Evolutionary conservation across 106 monocot species (phyloP).

Genomic region (Hemerocallis citrina): DNA sequence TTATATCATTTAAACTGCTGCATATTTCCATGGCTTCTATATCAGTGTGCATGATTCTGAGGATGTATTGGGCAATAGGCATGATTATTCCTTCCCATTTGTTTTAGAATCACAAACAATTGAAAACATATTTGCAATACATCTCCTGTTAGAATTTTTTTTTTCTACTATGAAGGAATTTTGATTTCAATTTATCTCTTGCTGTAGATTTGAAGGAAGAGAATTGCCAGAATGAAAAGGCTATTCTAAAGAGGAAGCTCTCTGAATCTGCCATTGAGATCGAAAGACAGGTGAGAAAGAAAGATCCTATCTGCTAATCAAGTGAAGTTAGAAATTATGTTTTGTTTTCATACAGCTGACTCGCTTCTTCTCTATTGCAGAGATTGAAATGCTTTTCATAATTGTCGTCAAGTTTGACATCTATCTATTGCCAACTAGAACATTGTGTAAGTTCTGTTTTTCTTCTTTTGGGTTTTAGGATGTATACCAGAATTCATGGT

Average conservation of each 20-base stretch:
- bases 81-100: background rate
- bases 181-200: background rate
- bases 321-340: background rate
- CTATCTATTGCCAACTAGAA: background rate
- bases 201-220: conserved; percentile 37
- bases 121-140: background rate
- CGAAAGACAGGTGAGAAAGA: conserved; percentile 48
- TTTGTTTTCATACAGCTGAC: background rate
- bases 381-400: conserved; percentile 23
- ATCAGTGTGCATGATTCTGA: background rate
- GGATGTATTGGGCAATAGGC: background rate
- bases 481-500: too few relatives aligned
- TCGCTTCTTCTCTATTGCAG: conserved; percentile 1
- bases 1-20: background rate
- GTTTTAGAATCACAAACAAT: background rate
- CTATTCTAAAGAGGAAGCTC: conserved; percentile 57
- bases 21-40: background rate
- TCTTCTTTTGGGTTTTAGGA: too few relatives aligned
- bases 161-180: too few relatives aligned
- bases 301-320: background rate
- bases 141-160: background rate
- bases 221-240: conserved; percentile 48
- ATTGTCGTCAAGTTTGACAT: background rate
- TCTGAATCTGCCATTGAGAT: conserved; percentile 54
- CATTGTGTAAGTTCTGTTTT: background rate